phyloP scores from a whole-genome alignment of 2,329 filamentous ascomycete species.

The Fusarium gaditjirri region DNA sequence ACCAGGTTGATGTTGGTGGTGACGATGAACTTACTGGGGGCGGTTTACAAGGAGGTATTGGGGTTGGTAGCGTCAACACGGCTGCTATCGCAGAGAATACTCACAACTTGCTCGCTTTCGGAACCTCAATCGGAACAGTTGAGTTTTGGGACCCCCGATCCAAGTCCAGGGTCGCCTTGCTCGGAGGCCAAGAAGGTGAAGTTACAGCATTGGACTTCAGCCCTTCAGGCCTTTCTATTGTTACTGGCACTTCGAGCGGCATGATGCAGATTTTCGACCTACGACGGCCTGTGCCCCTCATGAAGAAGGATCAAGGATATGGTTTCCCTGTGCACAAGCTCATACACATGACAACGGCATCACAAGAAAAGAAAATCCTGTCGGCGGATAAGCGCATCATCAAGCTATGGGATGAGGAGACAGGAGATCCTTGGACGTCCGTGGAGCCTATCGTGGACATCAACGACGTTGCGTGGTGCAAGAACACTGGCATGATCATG shows the following conservation, averaged over 20 bases:
- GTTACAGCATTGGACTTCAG: slow-evolving; percentile 91
- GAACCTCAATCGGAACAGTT: slow-evolving; percentile 93
- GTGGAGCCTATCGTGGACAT: slow-evolving; percentile 95
- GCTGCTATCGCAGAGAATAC: slow-evolving; percentile 88
- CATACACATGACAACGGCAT: slow-evolving; percentile 74
- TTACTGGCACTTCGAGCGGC: slow-evolving; percentile 87
- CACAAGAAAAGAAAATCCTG: slow-evolving; percentile 85
- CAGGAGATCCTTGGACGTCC: slow-evolving; percentile 91
- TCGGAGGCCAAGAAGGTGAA: slow-evolving; percentile 75
- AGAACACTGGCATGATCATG: slow-evolving; percentile 91
- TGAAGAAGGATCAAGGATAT: slow-evolving; percentile 96
- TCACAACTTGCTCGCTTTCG: slow-evolving; percentile 92
- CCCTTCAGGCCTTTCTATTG: slow-evolving; percentile 83
- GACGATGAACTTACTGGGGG: slow-evolving; percentile 79
- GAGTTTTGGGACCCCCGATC: slow-evolving; percentile 96
- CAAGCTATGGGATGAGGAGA: slow-evolving; percentile 91
- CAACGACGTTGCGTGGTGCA: slow-evolving; percentile 93
- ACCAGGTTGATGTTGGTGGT: slow-evolving; percentile 88
- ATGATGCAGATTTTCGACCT: slow-evolving; percentile 93
- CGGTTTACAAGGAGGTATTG: slow-evolving; percentile 86
- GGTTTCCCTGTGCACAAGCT: slow-evolving; percentile 92
- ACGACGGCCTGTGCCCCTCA: slow-evolving; percentile 83
- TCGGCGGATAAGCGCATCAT: slow-evolving; percentile 96
- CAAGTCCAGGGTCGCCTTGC: slow-evolving; percentile 80
- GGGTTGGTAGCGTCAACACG: slow-evolving; percentile 86